Evolutionary conservation across 208 protist species (phyloP).

Genomic region (Herpetomonas samuelpessoai): DNA sequence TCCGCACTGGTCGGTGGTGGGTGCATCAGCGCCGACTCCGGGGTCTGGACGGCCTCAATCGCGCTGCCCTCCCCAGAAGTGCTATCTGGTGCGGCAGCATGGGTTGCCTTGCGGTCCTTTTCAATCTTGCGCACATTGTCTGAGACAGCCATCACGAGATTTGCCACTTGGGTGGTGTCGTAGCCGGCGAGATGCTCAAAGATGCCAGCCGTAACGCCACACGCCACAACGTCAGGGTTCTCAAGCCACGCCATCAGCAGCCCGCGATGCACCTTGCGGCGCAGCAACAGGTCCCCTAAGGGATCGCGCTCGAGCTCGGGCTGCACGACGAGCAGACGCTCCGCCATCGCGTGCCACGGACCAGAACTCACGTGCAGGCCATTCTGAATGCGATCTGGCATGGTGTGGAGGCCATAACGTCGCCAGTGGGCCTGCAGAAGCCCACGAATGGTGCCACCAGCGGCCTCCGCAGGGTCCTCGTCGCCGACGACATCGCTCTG

Average conservation of each 20-base stretch:
- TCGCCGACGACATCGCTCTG: slow-evolving; percentile 34
- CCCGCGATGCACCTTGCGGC: slow-evolving; percentile 19
- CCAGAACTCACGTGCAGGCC: slow-evolving; percentile 53
- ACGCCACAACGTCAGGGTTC: slow-evolving; percentile 29
- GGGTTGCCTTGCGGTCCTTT: neutral
- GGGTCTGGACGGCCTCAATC: neutral
- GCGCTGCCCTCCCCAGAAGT: neutral
- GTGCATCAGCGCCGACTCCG: neutral
- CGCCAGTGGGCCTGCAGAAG: slow-evolving; percentile 43
- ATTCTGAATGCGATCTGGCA: slow-evolving; percentile 56
- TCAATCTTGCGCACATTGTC: slow-evolving; percentile 14
- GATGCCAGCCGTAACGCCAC: slow-evolving; percentile 23
- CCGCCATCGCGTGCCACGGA: slow-evolving; percentile 56
- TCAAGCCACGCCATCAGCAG: slow-evolving; percentile 27
- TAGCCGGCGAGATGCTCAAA: slow-evolving; percentile 41
- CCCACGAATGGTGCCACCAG: slow-evolving; percentile 37
- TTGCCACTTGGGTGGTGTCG: slow-evolving; percentile 24
- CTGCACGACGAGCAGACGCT: slow-evolving; percentile 45
- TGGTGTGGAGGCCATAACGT: slow-evolving; percentile 35
- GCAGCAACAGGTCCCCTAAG: slow-evolving; percentile 31
- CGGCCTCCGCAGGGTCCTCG: slow-evolving; percentile 33
- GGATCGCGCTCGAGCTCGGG: slow-evolving; percentile 27
- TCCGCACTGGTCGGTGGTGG: neutral
- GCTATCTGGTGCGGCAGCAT: slow-evolving; percentile 7
- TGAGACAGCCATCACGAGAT: slow-evolving; percentile 18